These are phyloP conservation scores for Aspergillus viridinutans DNA, from an alignment of 2,329 filamentous ascomycete species.

Conservation along the genomic window DNA sequence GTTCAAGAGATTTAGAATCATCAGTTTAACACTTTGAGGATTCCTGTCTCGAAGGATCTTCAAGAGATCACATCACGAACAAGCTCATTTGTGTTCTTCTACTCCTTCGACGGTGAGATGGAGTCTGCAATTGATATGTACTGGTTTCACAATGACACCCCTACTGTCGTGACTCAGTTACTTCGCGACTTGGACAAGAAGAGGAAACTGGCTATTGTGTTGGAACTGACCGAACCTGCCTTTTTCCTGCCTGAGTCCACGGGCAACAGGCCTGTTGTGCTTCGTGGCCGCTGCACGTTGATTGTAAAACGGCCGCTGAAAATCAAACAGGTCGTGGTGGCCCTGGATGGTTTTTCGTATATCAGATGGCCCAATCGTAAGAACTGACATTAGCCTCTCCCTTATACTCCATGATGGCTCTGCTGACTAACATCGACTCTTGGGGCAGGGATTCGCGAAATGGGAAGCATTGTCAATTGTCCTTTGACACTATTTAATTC, in stretches of 20 bases:
- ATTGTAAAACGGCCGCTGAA: slow-evolving; percentile 4
- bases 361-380: slow-evolving; percentile 14
- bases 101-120: background rate
- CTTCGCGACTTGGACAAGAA: background rate
- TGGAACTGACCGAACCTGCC: slow-evolving; percentile 10
- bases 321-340: slow-evolving; percentile 8
- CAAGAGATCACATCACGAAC: background rate
- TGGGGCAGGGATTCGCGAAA: slow-evolving; percentile 8
- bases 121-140: too few species aligned
- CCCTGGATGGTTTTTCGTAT: slow-evolving; percentile 8
- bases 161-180: background rate
- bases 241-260: slow-evolving; percentile 11
- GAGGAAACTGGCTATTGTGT: slow-evolving; percentile 2
- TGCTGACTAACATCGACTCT: background rate
- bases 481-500: background rate
- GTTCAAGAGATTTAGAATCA: background rate
- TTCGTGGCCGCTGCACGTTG: slow-evolving; percentile 10
- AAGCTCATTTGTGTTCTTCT: background rate
- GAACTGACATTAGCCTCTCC: background rate
- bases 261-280: slow-evolving; percentile 10
- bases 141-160: too few species aligned
- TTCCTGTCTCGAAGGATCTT: background rate
- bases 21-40: background rate
- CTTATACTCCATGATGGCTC: background rate
- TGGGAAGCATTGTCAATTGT: background rate